Conservation (phyloP, 495 filamentous ascomycete genomes). For the Annulohypoxylon bovei region DNA sequence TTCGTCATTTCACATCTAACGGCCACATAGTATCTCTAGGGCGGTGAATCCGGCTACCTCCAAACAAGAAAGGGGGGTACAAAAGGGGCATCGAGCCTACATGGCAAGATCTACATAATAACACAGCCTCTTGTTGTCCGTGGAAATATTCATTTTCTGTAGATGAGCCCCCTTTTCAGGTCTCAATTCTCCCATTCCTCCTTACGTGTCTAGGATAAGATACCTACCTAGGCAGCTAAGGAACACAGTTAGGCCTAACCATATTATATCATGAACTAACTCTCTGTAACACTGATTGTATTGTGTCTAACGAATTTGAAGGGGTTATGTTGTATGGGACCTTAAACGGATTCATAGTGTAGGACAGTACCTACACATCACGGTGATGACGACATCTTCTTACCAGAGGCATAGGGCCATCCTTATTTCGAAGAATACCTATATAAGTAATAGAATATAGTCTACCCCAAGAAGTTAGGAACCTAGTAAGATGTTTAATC, state of each 20-base stretch:
- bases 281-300: too few species aligned
- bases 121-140: background rate
- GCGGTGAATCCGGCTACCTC: background rate
- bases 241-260: background rate
- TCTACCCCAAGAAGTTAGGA: background rate
- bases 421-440: background rate
- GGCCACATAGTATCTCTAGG: too few species aligned
- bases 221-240: too few species aligned
- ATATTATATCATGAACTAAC: background rate
- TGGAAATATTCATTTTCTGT: background rate
- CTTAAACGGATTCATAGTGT: background rate
- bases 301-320: too few species aligned
- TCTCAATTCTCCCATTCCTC: too few species aligned
- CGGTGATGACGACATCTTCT: background rate
- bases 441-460: background rate
- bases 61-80: background rate
- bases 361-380: background rate
- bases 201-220: too few species aligned
- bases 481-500: too few species aligned
- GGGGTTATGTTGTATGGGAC: background rate
- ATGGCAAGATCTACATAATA: background rate
- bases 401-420: too few species aligned
- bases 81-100: background rate
- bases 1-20: background rate
- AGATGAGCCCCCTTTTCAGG: too few species aligned